phyloP scores from a whole-genome alignment of 1,139 yeast species.

The Candida sp. region DNA sequence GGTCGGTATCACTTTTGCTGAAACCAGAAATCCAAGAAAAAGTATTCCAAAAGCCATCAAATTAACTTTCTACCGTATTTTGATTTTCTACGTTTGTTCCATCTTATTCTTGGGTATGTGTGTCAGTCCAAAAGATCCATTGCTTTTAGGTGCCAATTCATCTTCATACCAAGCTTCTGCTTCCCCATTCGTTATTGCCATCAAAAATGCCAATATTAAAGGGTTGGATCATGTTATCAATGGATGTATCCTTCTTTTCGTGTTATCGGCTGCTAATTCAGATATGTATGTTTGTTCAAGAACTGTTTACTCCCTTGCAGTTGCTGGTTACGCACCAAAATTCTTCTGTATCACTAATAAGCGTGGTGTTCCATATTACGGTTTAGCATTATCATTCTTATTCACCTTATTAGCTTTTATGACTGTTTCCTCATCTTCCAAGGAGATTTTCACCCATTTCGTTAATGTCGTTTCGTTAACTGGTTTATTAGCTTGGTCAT shows the following conservation, averaged over 20 bases:
- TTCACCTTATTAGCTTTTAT: slow-evolving; percentile 64
- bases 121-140: slow-evolving; percentile 67
- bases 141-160: slow-evolving; percentile 30
- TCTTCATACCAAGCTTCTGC: slow-evolving; percentile 59
- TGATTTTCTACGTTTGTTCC: slow-evolving; percentile 64
- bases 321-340: slow-evolving; percentile 52
- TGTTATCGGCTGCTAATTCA: slow-evolving; percentile 46
- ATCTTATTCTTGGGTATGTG: slow-evolving; percentile 71
- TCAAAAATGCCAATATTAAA: slow-evolving; percentile 37
- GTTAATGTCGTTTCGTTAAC: slow-evolving; percentile 73
- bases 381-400: slow-evolving; percentile 31
- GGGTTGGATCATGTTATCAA: slow-evolving; percentile 46
- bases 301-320: slow-evolving; percentile 42
- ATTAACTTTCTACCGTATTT: slow-evolving; percentile 73
- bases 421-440: slow-evolving; percentile 52
- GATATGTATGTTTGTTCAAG: slow-evolving; percentile 48
- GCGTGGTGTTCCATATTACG: slow-evolving; percentile 38
- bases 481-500: slow-evolving; percentile 71
- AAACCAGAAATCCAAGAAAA: slow-evolving; percentile 71
- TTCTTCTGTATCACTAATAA: slow-evolving; percentile 39
- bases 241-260: slow-evolving; percentile 43
- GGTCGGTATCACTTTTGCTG: slow-evolving; percentile 67
- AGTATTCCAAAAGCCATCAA: slow-evolving; percentile 76
- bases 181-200: slow-evolving; percentile 67
- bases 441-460: slow-evolving; percentile 58